Percentiles rank a stretch among this genome's conserved stretches.
Conservation (phyloP, 202 grass and related monocot species). For the Dendrocalamus latiflorus region DNA sequence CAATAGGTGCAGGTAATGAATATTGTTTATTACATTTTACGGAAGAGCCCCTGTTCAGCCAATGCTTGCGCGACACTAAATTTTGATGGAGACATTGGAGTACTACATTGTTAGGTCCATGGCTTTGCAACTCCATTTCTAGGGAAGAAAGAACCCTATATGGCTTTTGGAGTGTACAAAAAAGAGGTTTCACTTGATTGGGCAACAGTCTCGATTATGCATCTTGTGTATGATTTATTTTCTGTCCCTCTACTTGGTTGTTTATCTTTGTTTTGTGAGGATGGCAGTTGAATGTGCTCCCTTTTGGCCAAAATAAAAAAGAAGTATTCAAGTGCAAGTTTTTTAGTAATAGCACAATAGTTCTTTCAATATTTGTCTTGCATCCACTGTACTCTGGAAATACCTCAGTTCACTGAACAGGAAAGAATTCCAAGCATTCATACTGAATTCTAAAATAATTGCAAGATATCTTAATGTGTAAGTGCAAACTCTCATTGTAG, state of each 20-base stretch:
- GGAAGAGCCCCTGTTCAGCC: not conserved
- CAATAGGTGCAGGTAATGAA: not conserved
- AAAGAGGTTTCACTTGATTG: not conserved
- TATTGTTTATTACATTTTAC: not conserved
- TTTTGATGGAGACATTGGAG: not conserved
- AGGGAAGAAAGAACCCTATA: not conserved
- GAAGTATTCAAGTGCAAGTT: not conserved
- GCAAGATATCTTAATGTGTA: not conserved
- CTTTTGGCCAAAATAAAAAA: not conserved
- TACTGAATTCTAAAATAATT: not conserved
- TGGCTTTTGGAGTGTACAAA: not conserved
- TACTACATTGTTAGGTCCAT: not conserved
- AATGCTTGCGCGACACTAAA: not conserved
- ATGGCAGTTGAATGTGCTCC: not conserved
- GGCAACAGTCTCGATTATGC: not conserved
- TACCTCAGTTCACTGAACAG: not conserved
- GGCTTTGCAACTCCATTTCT: not conserved
- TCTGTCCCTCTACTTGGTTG: not conserved
- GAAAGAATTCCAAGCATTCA: not conserved
- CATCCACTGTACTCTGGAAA: not conserved
- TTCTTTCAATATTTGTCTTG: not conserved
- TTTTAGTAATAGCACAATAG: too few relatives aligned
- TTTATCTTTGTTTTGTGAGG: not conserved
- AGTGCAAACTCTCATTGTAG: not conserved
- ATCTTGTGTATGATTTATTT: not conserved